Base-by-base conservation (phyloP, 1,284 basidiomycete genomes). In the Gomphus sp. region DNA sequence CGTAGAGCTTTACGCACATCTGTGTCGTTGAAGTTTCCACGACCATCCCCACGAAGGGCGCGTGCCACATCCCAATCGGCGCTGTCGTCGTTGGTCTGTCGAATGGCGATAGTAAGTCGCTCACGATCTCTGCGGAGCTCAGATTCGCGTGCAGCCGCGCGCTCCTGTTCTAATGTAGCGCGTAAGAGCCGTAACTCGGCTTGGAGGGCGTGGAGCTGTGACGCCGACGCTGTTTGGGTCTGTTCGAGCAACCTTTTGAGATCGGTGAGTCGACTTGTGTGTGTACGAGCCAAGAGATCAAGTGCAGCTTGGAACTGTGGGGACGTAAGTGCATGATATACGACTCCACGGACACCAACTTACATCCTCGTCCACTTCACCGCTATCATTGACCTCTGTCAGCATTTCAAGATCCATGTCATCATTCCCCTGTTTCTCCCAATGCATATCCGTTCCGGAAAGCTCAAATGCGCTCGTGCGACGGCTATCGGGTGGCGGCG, bases 141-240 rank as follows among this genome's bases (percentile, higher is more conserved):
- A 12, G 55, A 43, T 41, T 64, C 60, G 12, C 52, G 60, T 16
- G 56, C 55, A 18, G 49, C 50, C 34, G 49, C 34, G 4, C 65
- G 61, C 50, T 68, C 66, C 44, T 66, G 63, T 55, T 73, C 67
- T 11, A 72, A 65, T 52, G 72, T 70, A 18, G 66, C 74, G 12
- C 82, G 78, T 14, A 87, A 69, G 44, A 85, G 68, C 51, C 79
- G 71, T 5, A 89, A 73, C 66, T 91, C 87, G 2, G 86, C 87
- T 68, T 90, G 88, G 2, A 91, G 72, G 0, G 89, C 88, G 64
- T 90, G 88, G 2, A 90, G 74, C 65, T 91, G 88, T 0, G 87
- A 84, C 0, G 89, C 87, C 1, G 85, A 79, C 8, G 83, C 82
- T 0, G 84, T 82, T 65, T 91, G 88, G 0, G 87, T 79, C 49